phyloP scores from a whole-genome alignment of 371 early-diverging fungal genomes.

The Mucor racemosus region DNA sequence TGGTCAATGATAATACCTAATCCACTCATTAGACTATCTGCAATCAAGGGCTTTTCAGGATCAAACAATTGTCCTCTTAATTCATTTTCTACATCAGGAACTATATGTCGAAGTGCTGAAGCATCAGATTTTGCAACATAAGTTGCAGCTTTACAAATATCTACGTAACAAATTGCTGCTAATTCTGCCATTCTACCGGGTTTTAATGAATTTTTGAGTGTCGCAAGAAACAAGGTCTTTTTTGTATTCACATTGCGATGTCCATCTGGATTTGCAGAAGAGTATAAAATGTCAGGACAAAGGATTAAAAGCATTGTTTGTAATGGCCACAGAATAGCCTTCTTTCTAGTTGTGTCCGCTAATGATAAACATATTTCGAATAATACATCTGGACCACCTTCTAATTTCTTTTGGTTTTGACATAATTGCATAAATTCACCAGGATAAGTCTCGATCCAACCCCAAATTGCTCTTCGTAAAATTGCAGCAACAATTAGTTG shows the following conservation, averaged over 20 bases:
- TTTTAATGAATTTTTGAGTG: conserved; percentile 66
- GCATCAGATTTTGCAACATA: conserved; percentile 70
- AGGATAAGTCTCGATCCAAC: conserved; percentile 87
- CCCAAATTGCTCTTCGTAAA: conserved; percentile 83
- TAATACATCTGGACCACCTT: conserved; percentile 77
- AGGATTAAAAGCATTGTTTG: conserved; percentile 81
- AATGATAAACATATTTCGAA: conserved; percentile 77
- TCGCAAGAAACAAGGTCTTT: conserved; percentile 71
- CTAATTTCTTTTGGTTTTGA: conserved; percentile 72
- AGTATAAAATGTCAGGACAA: conserved; percentile 78
- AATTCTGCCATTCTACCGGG: conserved; percentile 72
- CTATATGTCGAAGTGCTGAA: conserved; percentile 68
- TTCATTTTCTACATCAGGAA: conserved; percentile 78
- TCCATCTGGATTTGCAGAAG: conserved; percentile 51
- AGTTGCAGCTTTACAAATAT: conserved; percentile 79
- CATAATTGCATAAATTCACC: conserved; percentile 76
- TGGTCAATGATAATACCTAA: conserved; percentile 62
- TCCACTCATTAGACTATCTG: conserved; percentile 65
- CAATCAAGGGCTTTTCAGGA: conserved; percentile 56
- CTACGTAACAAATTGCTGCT: conserved; percentile 79
- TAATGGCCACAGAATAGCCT: conserved; percentile 81
- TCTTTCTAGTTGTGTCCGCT: conserved; percentile 72
- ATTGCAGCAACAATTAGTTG: conserved; percentile 73
- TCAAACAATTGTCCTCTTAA: conserved; percentile 75
- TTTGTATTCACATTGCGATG: conserved; percentile 41